These are phyloP conservation scores for Hydnomerulius pinastri DNA, from an alignment of 768 basidiomycete genomes.

Conservation along the genomic window DNA sequence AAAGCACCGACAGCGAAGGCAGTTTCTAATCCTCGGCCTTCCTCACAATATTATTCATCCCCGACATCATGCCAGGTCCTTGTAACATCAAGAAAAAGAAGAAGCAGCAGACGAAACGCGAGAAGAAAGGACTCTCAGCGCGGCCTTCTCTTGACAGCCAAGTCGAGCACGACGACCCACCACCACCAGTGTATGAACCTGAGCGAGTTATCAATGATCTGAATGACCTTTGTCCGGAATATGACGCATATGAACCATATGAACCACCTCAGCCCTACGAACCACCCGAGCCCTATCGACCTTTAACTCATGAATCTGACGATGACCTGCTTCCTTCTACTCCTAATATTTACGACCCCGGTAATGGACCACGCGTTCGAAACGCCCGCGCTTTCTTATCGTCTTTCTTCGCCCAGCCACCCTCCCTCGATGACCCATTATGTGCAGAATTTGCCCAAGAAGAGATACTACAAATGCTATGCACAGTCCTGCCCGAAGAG, in stretches of 20 bases:
- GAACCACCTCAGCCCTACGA: conserved; percentile 3
- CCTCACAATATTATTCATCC: not conserved
- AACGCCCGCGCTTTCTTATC: conserved; percentile 64
- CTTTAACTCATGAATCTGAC: not conserved
- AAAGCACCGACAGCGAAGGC: not conserved
- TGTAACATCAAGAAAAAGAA: conserved; percentile 53
- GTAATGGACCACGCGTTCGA: conserved; percentile 76
- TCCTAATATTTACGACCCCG: conserved; percentile 76
- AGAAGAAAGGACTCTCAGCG: conserved; percentile 24
- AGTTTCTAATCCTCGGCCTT: not conserved
- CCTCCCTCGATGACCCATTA: conserved; percentile 61
- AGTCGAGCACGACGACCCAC: not conserved
- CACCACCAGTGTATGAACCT: conserved; percentile 6
- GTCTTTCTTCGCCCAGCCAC: conserved; percentile 68
- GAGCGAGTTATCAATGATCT: not conserved
- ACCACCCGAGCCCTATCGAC: not conserved
- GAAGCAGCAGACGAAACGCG: conserved; percentile 36
- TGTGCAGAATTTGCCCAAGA: conserved; percentile 79
- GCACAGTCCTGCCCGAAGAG: conserved; percentile 69
- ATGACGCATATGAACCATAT: conserved; percentile 11
- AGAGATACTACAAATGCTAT: conserved; percentile 74
- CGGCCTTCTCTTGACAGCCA: not conserved
- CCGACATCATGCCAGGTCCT: conserved; percentile 58
- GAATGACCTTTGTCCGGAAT: conserved; percentile 2
- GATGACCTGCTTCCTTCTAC: conserved; percentile 33